Base-by-base conservation (phyloP, 2,329 filamentous ascomycete genomes). In the Periglandula ipomoeae region DNA sequence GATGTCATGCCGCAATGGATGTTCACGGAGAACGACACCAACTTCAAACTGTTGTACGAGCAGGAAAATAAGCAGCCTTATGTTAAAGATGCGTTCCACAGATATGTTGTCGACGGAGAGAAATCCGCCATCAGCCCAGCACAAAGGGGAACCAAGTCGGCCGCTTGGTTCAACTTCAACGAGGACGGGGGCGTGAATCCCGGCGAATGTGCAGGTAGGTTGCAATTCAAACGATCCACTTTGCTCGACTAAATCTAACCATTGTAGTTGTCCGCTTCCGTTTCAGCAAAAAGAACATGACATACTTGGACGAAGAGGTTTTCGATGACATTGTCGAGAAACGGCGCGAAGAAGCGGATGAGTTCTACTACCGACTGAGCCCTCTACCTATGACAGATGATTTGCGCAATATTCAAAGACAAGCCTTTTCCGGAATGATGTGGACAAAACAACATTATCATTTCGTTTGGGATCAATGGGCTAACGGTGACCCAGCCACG, bases 401-500 rank as follows among this genome's bases (percentile, higher is more conserved):
- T 61, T 75, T 96, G 51, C 84, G 90, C 57, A 96, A 94, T 66
- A 93, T 97, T 57, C 93, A 97, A 69, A 81, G 91, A 57, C 90
- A 96, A 65, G 93, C 91, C 4, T 86, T 96, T 56, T 84, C 90
- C 0, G 91, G 93, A 47, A 97, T 97, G 91, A 85, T 97, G 77
- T 97, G 91, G 91, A 94, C 86, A 54, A 97, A 97, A 67, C 91
- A 97, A 65, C 88, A 89, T 69, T 97, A 97, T 66, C 81, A 94
- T 63, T 96, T 97, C 66, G 82, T 97, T 59, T 96, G 89, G 89
- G 90, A 97, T 55, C 87, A 97, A 63, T 97, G 91, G 91, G 89
- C 90, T 23, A 95, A 95, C 55, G 91, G 91, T 46, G 91, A 97
- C 62, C 90, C 90, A 10, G 78, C 76, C 43, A 88, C 90, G 73